A percentile compares a stretch with the other conserved stretches of the same genome.
Conservation (phyloP, 2,329 filamentous ascomycete species). For the Alternaria sp. region DNA sequence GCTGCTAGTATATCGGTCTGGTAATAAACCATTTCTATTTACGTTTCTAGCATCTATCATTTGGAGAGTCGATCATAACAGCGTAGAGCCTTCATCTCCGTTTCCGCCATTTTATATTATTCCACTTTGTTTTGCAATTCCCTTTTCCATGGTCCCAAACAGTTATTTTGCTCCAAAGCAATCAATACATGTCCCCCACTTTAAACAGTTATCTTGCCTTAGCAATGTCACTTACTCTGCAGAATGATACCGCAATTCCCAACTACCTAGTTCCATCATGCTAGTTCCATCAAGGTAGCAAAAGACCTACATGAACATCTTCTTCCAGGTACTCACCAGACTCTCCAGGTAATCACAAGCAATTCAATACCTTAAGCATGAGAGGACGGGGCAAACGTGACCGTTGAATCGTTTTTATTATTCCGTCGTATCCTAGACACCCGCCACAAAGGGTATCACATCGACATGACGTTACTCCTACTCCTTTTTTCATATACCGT, state of each 20-base stretch:
- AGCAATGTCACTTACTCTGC: no score
- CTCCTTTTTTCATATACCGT: conserved; percentile 6
- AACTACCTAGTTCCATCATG: neutral
- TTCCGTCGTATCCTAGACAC: conserved; percentile 26
- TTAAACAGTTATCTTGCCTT: no score
- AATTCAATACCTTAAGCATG: neutral
- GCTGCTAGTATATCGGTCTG: neutral
- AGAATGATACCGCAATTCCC: no score
- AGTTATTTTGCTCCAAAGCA: neutral
- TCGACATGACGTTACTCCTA: conserved; percentile 17
- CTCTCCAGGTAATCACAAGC: neutral
- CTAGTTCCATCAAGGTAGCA: neutral
- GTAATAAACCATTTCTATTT: neutral
- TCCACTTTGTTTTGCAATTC: neutral
- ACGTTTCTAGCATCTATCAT: neutral
- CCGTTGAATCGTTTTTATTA: conserved; percentile 8
- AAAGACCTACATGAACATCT: neutral
- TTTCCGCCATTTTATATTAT: neutral
- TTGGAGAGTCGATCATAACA: neutral
- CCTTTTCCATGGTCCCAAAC: no score
- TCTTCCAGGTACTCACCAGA: neutral
- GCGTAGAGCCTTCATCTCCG: neutral
- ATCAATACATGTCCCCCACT: no score
- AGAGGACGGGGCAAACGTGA: neutral
- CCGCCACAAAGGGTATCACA: conserved; percentile 26